phyloP scores from a whole-genome alignment of 1,139 yeast genomes.

The Blastobotrys malaysiensis region DNA sequence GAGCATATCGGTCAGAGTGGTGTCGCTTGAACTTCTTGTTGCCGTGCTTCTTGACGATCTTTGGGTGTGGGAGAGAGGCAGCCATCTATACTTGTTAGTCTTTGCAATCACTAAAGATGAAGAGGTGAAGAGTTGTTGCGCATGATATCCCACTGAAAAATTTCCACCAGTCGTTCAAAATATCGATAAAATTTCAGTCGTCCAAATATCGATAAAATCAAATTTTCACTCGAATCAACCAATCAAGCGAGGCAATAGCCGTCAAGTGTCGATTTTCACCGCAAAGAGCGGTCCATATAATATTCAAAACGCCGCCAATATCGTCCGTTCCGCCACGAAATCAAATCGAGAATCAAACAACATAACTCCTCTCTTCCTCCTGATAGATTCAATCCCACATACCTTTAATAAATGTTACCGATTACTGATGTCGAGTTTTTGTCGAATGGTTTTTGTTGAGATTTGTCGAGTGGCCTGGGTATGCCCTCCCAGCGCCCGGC shows the following conservation, averaged over 20 bases:
- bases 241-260: no score
- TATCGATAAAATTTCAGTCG: no score
- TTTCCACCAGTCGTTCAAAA: not conserved
- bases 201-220: no score
- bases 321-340: no score
- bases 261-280: no score
- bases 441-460: not conserved
- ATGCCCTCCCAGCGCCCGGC: not conserved
- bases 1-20: constrained; percentile 99
- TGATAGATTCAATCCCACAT: not conserved
- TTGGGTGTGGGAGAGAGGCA: constrained; percentile 97
- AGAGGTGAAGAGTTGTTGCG: no score
- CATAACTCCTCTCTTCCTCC: not conserved
- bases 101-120: not conserved
- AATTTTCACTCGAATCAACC: no score
- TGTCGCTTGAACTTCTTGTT: constrained; percentile 98
- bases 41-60: constrained; percentile 97
- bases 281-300: no score
- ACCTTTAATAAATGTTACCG: not conserved
- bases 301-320: no score
- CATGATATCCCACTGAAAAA: no score
- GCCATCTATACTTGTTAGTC: constrained; percentile 53
- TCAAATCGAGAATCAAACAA: not conserved
- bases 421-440: not conserved
- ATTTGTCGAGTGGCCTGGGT: constrained; percentile 1